These are phyloP conservation scores for Rhodotorula sp. DNA, from an alignment of 1,284 basidiomycete genomes.

Conservation along the genomic window DNA sequence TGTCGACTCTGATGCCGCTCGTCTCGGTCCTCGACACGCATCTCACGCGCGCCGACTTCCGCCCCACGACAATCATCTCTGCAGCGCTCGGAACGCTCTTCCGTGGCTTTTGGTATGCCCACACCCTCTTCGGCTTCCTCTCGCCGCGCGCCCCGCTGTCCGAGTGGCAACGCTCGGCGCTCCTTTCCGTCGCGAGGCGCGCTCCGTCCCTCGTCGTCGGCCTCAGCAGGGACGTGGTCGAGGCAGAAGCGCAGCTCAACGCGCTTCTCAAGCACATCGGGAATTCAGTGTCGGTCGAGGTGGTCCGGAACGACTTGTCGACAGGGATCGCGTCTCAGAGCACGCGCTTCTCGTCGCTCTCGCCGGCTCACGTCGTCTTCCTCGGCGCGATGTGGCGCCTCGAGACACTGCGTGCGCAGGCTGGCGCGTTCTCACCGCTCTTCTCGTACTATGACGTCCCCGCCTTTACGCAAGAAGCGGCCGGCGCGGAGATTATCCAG, in stretches of 20 bases:
- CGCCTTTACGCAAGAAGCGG: slow-evolving; percentile 61
- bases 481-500: slow-evolving; percentile 73
- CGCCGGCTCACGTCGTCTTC: slow-evolving; percentile 82
- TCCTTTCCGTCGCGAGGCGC: slow-evolving; percentile 58
- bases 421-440: slow-evolving; percentile 76
- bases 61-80: slow-evolving; percentile 53
- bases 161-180: slow-evolving; percentile 72
- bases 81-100: slow-evolving; percentile 74
- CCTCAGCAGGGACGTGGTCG: slow-evolving; percentile 62
- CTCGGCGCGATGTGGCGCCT: slow-evolving; percentile 83
- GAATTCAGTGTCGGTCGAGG: slow-evolving; percentile 32
- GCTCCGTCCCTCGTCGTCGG: slow-evolving; percentile 84
- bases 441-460: slow-evolving; percentile 87
- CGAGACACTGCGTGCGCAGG: slow-evolving; percentile 79
- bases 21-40: slow-evolving; percentile 87
- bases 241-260: slow-evolving; percentile 90
- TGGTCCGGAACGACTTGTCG: slow-evolving; percentile 44
- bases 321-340: slow-evolving; percentile 64
- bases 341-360: slow-evolving; percentile 71
- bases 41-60: slow-evolving; percentile 72
- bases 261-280: slow-evolving; percentile 73
- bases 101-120: slow-evolving; percentile 92
- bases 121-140: slow-evolving; percentile 75
- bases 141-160: slow-evolving; percentile 46
- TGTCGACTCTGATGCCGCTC: slow-evolving; percentile 50